phyloP scores from a whole-genome alignment of 768 basidiomycete genomes.

The Xerocomellus dryophilus region DNA sequence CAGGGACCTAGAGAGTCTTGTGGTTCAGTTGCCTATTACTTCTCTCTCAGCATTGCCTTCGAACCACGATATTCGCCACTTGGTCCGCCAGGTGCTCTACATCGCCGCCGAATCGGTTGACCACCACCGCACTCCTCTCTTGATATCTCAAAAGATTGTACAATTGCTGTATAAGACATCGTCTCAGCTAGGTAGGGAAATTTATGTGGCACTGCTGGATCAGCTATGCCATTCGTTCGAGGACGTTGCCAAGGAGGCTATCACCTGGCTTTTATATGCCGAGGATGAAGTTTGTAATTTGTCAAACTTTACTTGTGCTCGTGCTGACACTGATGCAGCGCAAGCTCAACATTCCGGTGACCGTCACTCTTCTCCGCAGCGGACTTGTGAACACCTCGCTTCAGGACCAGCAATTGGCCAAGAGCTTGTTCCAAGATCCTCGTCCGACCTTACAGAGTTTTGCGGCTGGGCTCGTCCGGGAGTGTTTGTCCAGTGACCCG shows the following conservation, averaged over 20 bases:
- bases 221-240: conserved; percentile 86
- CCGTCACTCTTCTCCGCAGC: conserved; percentile 81
- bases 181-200: conserved; percentile 83
- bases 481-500: conserved; percentile 78
- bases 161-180: conserved; percentile 90
- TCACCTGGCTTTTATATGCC: conserved; percentile 93
- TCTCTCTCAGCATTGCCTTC: conserved; percentile 69
- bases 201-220: conserved; percentile 86
- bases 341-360: conserved; percentile 94
- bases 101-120: conserved; percentile 79
- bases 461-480: conserved; percentile 77
- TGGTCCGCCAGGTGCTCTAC: conserved; percentile 78
- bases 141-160: conserved; percentile 96
- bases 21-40: conserved; percentile 70
- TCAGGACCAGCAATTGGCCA: conserved; percentile 89
- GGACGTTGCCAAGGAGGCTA: conserved; percentile 94
- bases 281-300: conserved; percentile 79
- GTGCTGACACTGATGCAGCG: conserved; percentile 49
- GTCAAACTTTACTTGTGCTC: neutral
- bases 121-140: conserved; percentile 80
- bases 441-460: conserved; percentile 77
- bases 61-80: conserved; percentile 82
- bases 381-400: conserved; percentile 73
- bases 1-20: conserved; percentile 75
- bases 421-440: conserved; percentile 75